These are phyloP conservation scores for Albophoma yamanashiensis DNA, from an alignment of 2,329 filamentous ascomycete species.

Conservation along the genomic window DNA sequence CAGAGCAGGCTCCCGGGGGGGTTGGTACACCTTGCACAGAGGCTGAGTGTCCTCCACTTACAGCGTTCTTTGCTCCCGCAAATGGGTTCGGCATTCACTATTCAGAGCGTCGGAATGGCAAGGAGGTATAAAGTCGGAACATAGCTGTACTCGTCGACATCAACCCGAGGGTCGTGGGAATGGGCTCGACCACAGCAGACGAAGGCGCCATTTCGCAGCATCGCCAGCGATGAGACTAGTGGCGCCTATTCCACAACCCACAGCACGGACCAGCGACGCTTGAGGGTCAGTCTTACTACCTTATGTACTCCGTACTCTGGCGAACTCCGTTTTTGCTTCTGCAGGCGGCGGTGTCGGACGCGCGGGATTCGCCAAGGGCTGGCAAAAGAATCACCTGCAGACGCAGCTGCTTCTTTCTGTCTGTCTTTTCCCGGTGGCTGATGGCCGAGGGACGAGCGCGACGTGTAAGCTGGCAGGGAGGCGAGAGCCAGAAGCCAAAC, in stretches of 20 bases:
- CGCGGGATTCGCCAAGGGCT: neutral
- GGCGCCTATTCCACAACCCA: too few relatives aligned
- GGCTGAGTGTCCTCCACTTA: too few relatives aligned
- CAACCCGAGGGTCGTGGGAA: neutral
- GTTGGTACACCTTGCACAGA: too few relatives aligned
- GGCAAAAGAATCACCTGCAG: neutral
- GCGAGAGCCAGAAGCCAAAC: neutral
- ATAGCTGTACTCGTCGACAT: neutral
- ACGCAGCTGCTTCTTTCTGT: too few relatives aligned
- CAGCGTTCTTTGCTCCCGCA: too few relatives aligned
- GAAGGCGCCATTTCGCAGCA: neutral
- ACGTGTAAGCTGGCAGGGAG: neutral
- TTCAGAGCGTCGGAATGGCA: too few relatives aligned
- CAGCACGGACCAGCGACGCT: too few relatives aligned
- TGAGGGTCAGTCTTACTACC: neutral
- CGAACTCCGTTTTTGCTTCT: neutral
- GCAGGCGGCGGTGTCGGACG: neutral
- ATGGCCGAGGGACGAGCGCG: neutral
- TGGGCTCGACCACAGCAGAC: neutral
- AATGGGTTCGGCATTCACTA: too few relatives aligned
- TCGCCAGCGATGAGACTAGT: neutral
- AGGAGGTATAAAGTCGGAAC: neutral
- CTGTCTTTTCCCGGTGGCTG: neutral
- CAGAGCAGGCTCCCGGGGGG: too few relatives aligned
- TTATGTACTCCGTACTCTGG: neutral